Conservation (phyloP, 768 basidiomycete genomes). For the Lactarius quietus region DNA sequence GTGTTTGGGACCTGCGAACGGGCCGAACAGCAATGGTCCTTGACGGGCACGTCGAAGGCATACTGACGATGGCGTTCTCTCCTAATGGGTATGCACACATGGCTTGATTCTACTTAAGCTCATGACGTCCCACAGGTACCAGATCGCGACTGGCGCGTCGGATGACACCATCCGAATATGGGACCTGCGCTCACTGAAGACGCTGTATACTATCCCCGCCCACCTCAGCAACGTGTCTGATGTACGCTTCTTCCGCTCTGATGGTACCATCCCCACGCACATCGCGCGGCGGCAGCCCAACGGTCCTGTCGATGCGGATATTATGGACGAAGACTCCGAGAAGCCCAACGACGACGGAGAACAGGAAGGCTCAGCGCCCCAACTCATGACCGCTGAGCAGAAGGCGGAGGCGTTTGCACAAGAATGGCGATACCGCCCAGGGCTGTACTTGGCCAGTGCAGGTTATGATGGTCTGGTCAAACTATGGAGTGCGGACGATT, state of each 20-base stretch:
- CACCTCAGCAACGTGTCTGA: conserved; percentile 95
- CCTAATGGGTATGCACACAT: conserved; percentile 77
- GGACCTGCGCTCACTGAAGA: conserved; percentile 92
- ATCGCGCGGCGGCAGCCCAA: conserved; percentile 30
- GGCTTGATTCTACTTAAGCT: conserved; percentile 2
- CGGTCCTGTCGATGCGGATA: conserved; percentile 46
- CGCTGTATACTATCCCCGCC: conserved; percentile 94
- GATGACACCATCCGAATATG: conserved; percentile 99
- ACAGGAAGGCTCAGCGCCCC: conserved; percentile 9
- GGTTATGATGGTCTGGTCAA: conserved; percentile 97
- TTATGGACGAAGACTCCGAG: conserved; percentile 36
- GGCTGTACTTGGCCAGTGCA: conserved; percentile 87
- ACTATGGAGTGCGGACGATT: conserved; percentile 97
- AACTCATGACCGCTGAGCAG: conserved; percentile 15
- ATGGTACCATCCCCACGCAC: conserved; percentile 43
- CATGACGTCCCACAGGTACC: conserved; percentile 57
- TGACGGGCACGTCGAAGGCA: conserved; percentile 93
- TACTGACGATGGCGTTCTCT: conserved; percentile 88
- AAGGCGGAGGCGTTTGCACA: conserved; percentile 42
- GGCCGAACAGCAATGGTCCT: conserved; percentile 97
- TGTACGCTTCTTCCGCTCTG: conserved; percentile 85
- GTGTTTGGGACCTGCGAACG: conserved; percentile 95
- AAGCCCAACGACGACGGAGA: conserved; percentile 31
- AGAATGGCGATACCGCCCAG: conserved; percentile 80
- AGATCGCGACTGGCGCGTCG: conserved; percentile 94